A percentile compares a stretch with the other conserved stretches of the same genome.
Conservation (phyloP, 1,284 basidiomycete species). For the Cryptococcus sp. region DNA sequence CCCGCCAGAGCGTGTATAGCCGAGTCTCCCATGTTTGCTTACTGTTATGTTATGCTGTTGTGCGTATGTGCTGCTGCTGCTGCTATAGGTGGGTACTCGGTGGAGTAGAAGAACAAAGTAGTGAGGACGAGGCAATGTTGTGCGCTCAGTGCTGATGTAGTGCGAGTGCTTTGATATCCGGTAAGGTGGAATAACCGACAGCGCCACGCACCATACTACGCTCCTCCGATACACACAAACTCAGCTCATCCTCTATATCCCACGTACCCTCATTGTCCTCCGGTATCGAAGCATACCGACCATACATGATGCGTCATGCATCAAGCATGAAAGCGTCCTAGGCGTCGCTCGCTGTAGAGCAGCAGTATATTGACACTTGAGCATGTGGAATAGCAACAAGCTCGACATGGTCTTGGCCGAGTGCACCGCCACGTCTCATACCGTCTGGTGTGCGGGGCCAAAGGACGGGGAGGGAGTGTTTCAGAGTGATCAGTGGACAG, state of each 20-base stretch:
- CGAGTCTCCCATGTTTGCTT: slow-evolving; percentile 62
- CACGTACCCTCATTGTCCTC: not conserved
- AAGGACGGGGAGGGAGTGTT: too few relatives aligned
- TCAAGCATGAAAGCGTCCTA: too few relatives aligned
- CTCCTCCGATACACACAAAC: not conserved
- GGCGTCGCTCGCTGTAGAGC: too few relatives aligned
- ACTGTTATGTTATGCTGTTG: not conserved
- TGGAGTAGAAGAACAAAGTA: not conserved
- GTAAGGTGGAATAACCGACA: not conserved
- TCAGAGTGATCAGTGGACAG: too few relatives aligned
- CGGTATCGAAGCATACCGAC: too few relatives aligned
- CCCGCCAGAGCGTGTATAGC: slow-evolving; percentile 87
- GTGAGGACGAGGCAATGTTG: not conserved
- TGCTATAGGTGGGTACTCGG: not conserved
- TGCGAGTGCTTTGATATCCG: not conserved
- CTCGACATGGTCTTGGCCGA: too few relatives aligned
- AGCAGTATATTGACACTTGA: too few relatives aligned
- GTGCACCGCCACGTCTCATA: too few relatives aligned
- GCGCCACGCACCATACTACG: not conserved
- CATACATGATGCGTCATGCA: too few relatives aligned
- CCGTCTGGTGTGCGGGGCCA: too few relatives aligned
- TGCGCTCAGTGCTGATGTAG: not conserved
- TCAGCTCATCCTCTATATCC: not conserved
- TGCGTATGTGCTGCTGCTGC: not conserved
- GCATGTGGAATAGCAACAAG: too few relatives aligned